phyloP scores from a whole-genome alignment of 345 rosid species.

The Salix udensis region DNA sequence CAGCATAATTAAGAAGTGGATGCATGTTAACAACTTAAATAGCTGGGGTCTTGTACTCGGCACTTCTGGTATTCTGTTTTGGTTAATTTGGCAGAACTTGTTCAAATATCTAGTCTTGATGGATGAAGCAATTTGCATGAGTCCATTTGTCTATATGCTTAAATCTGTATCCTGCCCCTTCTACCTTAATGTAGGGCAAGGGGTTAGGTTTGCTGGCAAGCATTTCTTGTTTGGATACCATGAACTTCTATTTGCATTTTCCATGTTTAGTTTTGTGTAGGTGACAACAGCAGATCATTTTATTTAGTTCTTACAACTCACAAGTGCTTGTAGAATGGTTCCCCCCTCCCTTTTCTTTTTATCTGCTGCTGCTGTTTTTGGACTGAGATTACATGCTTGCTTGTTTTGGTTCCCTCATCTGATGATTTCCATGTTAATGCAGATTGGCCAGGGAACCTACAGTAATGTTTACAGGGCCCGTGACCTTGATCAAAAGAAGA shows the following conservation, averaged over 20 bases:
- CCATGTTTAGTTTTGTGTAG: not conserved
- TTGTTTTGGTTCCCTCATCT: slow-evolving; percentile 10
- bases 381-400: not conserved
- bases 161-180: not conserved
- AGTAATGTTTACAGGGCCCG: slow-evolving; percentile 96
- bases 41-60: not conserved
- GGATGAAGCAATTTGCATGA: not conserved
- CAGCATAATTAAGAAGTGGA: not conserved
- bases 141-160: not conserved
- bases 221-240: not conserved
- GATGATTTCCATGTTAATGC: slow-evolving; percentile 25
- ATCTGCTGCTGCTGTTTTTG: not conserved
- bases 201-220: not conserved
- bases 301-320: not conserved
- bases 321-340: not conserved
- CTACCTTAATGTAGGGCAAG: not conserved
- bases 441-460: slow-evolving; percentile 99
- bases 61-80: not conserved
- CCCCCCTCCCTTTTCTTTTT: not conserved
- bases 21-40: not conserved
- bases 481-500: slow-evolving; percentile 85
- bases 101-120: not conserved
- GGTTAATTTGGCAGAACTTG: not conserved
- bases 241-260: not conserved
- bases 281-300: not conserved